Percentiles rank a stretch among this genome's conserved stretches.
phyloP scores from a whole-genome alignment of 2,329 filamentous ascomycete species.

The Sporothrix humicola region DNA sequence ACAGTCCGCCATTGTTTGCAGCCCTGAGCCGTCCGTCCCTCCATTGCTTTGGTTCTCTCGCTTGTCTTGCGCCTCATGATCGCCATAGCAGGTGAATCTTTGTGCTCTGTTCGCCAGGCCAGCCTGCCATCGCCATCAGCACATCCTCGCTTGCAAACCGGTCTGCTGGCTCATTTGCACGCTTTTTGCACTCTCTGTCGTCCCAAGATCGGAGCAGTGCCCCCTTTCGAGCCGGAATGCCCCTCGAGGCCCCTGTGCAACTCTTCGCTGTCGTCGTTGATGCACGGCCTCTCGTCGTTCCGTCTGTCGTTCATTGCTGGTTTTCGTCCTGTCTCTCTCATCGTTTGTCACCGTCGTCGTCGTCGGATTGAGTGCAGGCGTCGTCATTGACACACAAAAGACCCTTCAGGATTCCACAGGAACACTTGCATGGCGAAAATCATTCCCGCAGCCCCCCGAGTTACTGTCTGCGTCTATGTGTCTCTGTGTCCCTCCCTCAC shows the following conservation, averaged over 20 bases:
- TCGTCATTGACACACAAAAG: neutral
- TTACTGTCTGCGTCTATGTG: neutral
- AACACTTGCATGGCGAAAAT: conserved; percentile 14
- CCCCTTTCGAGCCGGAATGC: neutral
- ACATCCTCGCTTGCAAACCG: neutral
- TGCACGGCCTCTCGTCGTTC: conserved; percentile 11
- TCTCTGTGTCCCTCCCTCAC: neutral
- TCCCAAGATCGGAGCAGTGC: conserved; percentile 25
- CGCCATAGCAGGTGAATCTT: conserved; percentile 34
- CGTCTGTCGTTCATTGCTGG: neutral
- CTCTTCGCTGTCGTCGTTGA: conserved; percentile 20
- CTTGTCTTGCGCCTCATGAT: conserved; percentile 31
- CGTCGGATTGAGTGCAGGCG: neutral
- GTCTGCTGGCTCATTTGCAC: neutral
- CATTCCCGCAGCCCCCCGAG: neutral
- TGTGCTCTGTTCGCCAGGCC: neutral
- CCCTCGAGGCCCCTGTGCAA: conserved; percentile 25
- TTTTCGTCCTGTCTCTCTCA: conserved; percentile 19
- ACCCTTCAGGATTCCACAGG: neutral
- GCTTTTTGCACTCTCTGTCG: neutral
- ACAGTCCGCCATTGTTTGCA: neutral
- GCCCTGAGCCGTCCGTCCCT: neutral
- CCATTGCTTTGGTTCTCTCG: neutral
- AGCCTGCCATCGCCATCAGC: neutral
- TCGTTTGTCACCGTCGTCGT: neutral